A percentile compares a stretch with the other conserved stretches of the same genome.
phyloP scores from a whole-genome alignment of 108 stramenopile species.

The Fistulifera pelliculosa region DNA sequence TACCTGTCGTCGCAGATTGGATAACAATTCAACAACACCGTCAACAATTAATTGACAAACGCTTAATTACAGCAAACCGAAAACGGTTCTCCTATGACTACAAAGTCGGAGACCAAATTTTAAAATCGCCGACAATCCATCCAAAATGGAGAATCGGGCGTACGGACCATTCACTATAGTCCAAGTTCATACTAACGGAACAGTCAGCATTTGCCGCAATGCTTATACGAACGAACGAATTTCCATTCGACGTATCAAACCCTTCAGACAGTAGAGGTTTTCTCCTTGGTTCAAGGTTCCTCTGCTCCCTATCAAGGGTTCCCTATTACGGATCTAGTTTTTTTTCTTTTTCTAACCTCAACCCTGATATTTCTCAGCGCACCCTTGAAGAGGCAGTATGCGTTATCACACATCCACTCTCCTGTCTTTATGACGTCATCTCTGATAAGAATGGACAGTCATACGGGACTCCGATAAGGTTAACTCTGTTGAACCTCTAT shows the following conservation, averaged over 20 bases:
- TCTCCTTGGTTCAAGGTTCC: too few relatives aligned
- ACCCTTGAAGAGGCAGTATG: too few relatives aligned
- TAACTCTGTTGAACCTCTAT: too few relatives aligned
- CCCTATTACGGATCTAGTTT: too few relatives aligned
- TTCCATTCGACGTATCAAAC: constrained; percentile 17
- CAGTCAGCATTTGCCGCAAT: constrained; percentile 20
- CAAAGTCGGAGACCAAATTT: constrained; percentile 10
- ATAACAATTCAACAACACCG: neutral
- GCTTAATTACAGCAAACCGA: constrained; percentile 1
- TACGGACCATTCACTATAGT: constrained; percentile 25
- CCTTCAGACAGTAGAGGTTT: too few relatives aligned
- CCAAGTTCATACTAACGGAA: constrained; percentile 30
- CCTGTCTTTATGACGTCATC: too few relatives aligned
- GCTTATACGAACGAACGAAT: constrained; percentile 15
- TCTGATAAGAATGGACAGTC: too few relatives aligned
- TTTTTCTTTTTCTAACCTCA: too few relatives aligned
- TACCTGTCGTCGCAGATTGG: constrained; percentile 9
- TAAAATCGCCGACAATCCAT: constrained; percentile 8
- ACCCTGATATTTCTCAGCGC: too few relatives aligned
- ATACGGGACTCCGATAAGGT: too few relatives aligned
- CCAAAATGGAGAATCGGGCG: constrained; percentile 18
- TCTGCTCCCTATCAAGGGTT: too few relatives aligned
- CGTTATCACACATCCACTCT: too few relatives aligned
- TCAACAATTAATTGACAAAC: constrained; percentile 10
- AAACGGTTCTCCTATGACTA: constrained; percentile 15